Evolutionary conservation across 225 moss, liverwort and hornwort genomes (phyloP).

Genomic region (Pseudisothecium myosuroides): DNA sequence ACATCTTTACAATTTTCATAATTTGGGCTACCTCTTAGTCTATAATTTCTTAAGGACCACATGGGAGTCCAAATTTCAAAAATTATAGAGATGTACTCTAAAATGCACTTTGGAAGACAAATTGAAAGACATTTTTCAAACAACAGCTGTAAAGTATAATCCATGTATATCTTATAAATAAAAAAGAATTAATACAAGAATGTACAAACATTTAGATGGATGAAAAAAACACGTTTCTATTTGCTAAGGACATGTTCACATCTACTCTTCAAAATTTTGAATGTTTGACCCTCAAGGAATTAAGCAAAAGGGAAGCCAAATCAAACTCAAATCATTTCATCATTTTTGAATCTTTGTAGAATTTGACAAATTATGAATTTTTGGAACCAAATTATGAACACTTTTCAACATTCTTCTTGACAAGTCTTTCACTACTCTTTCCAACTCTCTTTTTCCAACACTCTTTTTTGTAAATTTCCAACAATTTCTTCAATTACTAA

Average conservation of each 20-base stretch:
- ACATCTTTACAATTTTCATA: too few species aligned
- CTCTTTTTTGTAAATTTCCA: not conserved
- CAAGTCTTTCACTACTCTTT: not conserved
- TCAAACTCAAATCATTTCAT: not conserved
- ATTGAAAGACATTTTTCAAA: not conserved
- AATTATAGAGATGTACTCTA: rapidly evolving
- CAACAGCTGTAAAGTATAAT: not conserved
- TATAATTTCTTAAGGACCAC: not conserved
- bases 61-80: not conserved
- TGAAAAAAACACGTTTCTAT: not conserved
- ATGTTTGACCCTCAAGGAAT: not conserved
- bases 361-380: not conserved
- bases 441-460: not conserved
- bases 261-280: not conserved
- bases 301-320: not conserved
- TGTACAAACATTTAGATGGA: not conserved
- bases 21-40: not conserved
- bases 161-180: not conserved
- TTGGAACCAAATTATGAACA: not conserved
- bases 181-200: not conserved
- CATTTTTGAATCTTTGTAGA: not conserved
- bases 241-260: not conserved
- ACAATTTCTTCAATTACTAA: not conserved
- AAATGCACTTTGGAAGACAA: not conserved
- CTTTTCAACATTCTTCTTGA: not conserved